Conservation (phyloP, 495 filamentous ascomycete genomes). For the Penicillium canariense region DNA sequence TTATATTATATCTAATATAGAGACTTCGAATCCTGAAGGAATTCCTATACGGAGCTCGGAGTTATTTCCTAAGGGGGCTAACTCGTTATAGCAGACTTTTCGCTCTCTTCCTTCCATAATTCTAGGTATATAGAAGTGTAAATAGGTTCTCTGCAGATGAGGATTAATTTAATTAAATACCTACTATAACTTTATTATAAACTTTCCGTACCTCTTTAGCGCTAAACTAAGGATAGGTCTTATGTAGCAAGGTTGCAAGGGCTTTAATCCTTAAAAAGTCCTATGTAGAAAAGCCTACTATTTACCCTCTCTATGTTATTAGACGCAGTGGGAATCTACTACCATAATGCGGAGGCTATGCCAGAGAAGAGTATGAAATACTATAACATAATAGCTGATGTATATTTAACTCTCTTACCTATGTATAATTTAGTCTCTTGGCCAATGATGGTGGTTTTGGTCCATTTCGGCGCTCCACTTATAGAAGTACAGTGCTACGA, state of each 20-base stretch:
- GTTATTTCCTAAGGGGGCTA: background rate
- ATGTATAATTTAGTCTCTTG: background rate
- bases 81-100: background rate
- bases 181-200: background rate
- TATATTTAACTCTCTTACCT: background rate
- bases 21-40: background rate
- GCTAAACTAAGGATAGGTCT: background rate
- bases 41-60: background rate
- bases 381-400: background rate
- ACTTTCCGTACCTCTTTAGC: background rate
- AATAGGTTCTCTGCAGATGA: background rate
- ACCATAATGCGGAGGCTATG: no score
- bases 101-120: background rate
- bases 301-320: background rate
- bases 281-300: background rate
- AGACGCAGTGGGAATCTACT: background rate
- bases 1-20: background rate
- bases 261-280: background rate
- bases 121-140: background rate
- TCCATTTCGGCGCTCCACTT: background rate
- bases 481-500: background rate
- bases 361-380: no score
- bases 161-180: background rate
- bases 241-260: background rate
- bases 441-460: background rate